Percentiles rank a stretch among this genome's conserved stretches.
Evolutionary conservation across 805 yeast species (phyloP).

Genomic region (Nakazawaea wickerhamii): DNA sequence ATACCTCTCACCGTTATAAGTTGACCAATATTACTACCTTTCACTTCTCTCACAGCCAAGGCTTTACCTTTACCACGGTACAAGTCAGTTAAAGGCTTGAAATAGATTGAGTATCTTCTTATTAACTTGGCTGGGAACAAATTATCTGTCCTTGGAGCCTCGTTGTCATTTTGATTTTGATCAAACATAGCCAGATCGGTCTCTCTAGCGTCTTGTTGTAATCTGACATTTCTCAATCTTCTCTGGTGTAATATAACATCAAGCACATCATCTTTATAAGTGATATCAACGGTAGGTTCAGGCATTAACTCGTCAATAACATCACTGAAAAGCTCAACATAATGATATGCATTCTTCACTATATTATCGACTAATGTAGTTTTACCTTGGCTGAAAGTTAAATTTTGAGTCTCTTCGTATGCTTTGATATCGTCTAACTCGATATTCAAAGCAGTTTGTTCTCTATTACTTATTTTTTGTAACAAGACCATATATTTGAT

Average conservation of each 20-base stretch:
- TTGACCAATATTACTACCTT: slow-evolving; percentile 78
- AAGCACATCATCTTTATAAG: slow-evolving; percentile 81
- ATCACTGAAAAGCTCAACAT: slow-evolving; percentile 67
- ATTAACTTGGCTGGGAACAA: slow-evolving; percentile 82
- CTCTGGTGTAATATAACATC: slow-evolving; percentile 93
- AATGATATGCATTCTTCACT: slow-evolving; percentile 70
- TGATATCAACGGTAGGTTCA: slow-evolving; percentile 71
- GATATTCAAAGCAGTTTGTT: slow-evolving; percentile 56
- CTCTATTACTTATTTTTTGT: slow-evolving; percentile 82
- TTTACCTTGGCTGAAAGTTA: slow-evolving; percentile 11
- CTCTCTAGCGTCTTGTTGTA: slow-evolving; percentile 60
- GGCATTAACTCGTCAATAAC: slow-evolving; percentile 84
- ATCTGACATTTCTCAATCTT: slow-evolving; percentile 70
- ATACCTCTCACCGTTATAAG: slow-evolving; percentile 90
- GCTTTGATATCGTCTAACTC: slow-evolving; percentile 80
- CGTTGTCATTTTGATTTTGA: slow-evolving; percentile 13
- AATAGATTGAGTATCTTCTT: slow-evolving; percentile 81
- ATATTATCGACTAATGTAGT: slow-evolving; percentile 50
- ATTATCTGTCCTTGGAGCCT: slow-evolving; percentile 28
- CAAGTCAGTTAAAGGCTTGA: slow-evolving; percentile 63
- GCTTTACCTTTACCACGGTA: slow-evolving; percentile 42
- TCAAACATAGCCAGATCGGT: slow-evolving; percentile 35
- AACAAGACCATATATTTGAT: slow-evolving; percentile 73
- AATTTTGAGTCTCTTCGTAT: slow-evolving; percentile 47
- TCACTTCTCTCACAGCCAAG: slow-evolving; percentile 84